Base-by-base conservation (phyloP, 495 filamentous ascomycete genomes). In the Trichoderma asperelloides region DNA sequence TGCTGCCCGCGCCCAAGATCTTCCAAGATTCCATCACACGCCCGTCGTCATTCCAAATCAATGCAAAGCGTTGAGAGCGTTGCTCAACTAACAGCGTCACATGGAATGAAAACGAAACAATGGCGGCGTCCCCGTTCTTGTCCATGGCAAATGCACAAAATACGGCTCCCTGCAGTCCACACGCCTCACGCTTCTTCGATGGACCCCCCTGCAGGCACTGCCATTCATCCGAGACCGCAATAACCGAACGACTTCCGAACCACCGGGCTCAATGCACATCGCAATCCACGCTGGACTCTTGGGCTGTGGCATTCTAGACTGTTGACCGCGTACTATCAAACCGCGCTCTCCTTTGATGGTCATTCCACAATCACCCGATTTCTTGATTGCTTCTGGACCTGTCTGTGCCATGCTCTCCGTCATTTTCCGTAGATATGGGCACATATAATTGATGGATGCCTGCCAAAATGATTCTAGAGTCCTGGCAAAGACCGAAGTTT, bases 201-300 rank as follows among this genome's bases (percentile, higher is more conserved):
- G n/a, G n/a, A n/a, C n/a, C 43, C 43, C 18, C 21, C 49, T 55
- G 43, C 21, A 55, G 8, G 49, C 9, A 21, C 23, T 60, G 55
- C 55, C 55, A 60, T 60, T 60, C 55, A 60, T 60, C 55, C 55
- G 55, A 60, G 9, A 8, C 23, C 2, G 27, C 25, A 60, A 28
- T 60, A 60, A 60, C 55, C 55, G 55, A 60, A 60, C 55, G 55
- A 60, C 55, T 60, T 30, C 55, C 55, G 55, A 60, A 60, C 55
- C 51, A 3, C 55, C 55, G 55, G 16, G 16, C 55, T 60, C 13
- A 12, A 33, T 15, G 0, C 12, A 30, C 23, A 51, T 51, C 21
- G 47, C 47, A 4, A 11, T 23, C 47, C 47, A 21, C 21, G 18
- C 21, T n/a, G n/a, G 7, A 51, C 47, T 51, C 47, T 9, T 5